These are phyloP conservation scores for Petasospora rhodanensis DNA, from an alignment of 1,139 yeast species.

Conservation along the genomic window DNA sequence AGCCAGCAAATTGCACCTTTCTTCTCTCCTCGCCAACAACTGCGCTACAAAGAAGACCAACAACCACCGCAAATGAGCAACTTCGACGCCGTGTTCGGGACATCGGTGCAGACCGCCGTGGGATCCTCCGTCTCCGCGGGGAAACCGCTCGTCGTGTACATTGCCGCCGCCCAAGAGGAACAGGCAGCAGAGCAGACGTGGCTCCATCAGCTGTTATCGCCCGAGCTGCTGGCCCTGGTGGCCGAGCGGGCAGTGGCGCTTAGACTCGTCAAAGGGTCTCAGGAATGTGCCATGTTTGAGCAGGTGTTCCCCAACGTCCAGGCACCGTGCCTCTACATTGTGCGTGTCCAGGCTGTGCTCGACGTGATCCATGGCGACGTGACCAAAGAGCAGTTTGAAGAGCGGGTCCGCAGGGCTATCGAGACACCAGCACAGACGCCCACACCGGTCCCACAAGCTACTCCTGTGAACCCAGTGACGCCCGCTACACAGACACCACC, in stretches of 20 bases:
- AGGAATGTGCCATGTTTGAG: slow-evolving; percentile 44
- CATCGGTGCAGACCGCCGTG: slow-evolving; percentile 42
- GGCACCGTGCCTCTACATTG: slow-evolving; percentile 47
- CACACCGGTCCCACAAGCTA: background rate
- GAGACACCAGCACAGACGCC: too few species aligned
- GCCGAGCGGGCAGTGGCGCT: slow-evolving; percentile 37
- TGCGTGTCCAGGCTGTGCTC: slow-evolving; percentile 42
- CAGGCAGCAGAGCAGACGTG: slow-evolving; percentile 25
- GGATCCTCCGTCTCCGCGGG: slow-evolving; percentile 31
- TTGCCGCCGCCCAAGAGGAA: slow-evolving; percentile 28
- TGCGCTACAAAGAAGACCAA: too few species aligned
- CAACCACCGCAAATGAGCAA: slow-evolving; percentile 7
- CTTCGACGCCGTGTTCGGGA: slow-evolving; percentile 23
- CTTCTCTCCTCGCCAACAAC: too few species aligned
- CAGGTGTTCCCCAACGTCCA: slow-evolving; percentile 44
- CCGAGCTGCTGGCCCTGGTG: slow-evolving; percentile 17
- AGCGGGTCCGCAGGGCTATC: slow-evolving; percentile 25
- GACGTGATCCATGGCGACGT: slow-evolving; percentile 37
- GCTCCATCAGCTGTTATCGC: slow-evolving; percentile 23
- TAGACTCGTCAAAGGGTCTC: slow-evolving; percentile 39
- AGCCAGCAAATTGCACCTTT: too few species aligned
- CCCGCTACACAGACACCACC: too few species aligned
- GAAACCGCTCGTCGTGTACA: slow-evolving; percentile 41
- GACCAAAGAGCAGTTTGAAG: slow-evolving; percentile 26
- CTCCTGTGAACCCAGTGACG: slow-evolving; percentile 1